These are phyloP conservation scores for Talaromyces atroroseus DNA, from an alignment of 2,329 filamentous ascomycete genomes.

Conservation along the genomic window DNA sequence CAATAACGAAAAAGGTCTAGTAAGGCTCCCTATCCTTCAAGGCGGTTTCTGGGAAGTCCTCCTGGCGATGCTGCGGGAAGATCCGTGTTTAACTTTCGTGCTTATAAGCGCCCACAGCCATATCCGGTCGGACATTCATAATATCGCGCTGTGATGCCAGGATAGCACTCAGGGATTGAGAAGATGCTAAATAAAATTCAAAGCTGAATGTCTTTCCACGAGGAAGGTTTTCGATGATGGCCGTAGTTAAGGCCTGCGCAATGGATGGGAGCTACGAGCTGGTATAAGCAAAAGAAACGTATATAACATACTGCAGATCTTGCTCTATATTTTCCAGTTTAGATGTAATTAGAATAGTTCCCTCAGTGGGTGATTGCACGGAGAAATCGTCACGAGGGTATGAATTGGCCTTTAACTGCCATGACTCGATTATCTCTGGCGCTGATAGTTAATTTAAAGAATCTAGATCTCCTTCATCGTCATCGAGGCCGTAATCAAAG, in stretches of 20 bases:
- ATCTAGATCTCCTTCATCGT: slow-evolving; percentile 3
- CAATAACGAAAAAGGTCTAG: background rate
- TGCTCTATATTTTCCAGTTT: background rate
- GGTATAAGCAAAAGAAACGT: slow-evolving; percentile 7
- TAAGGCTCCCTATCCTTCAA: slow-evolving; percentile 5
- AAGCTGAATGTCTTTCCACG: slow-evolving; percentile 7
- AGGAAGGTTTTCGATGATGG: background rate
- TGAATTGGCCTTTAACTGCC: slow-evolving; percentile 6
- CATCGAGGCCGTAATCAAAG: slow-evolving; percentile 9
- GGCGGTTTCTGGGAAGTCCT: background rate
- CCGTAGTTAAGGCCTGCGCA: slow-evolving; percentile 2
- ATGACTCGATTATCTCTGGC: background rate
- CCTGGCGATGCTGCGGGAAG: slow-evolving; percentile 1
- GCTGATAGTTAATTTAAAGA: background rate
- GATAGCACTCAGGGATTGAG: slow-evolving; percentile 3
- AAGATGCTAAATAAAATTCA: slow-evolving; percentile 5
- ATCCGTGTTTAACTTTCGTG: background rate
- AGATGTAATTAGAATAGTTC: slow-evolving; percentile 3
- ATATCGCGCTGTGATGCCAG: slow-evolving; percentile 5
- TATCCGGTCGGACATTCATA: slow-evolving; percentile 5
- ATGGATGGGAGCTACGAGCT: background rate
- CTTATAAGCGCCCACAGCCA: slow-evolving; percentile 5
- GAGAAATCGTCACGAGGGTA: background rate
- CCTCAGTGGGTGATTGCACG: background rate
- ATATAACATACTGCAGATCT: slow-evolving; percentile 12